These are phyloP conservation scores for Pestalotiopsis sp. DNA, from an alignment of 2,329 filamentous ascomycete genomes.

Conservation along the genomic window DNA sequence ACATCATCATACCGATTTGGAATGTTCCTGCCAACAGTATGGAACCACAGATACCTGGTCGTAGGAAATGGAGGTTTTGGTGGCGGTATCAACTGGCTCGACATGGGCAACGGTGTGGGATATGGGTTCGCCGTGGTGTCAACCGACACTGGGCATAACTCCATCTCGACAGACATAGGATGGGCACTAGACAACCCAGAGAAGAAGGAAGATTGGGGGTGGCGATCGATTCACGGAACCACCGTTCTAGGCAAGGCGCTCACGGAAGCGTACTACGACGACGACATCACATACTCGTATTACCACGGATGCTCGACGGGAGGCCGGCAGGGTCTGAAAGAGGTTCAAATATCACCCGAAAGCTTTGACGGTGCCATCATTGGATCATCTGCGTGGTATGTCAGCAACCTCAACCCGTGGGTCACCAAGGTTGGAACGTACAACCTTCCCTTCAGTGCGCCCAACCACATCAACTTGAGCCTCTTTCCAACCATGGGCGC, in stretches of 20 bases:
- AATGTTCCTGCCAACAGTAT: conserved; percentile 32
- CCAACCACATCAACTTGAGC: not conserved
- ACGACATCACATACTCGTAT: conserved; percentile 41
- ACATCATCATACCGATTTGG: conserved; percentile 32
- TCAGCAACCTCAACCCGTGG: conserved; percentile 8
- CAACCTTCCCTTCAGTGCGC: not conserved
- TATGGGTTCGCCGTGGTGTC: conserved; percentile 34
- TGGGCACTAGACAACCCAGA: conserved; percentile 27
- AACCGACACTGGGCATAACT: conserved; percentile 33
- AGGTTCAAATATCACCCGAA: conserved; percentile 39
- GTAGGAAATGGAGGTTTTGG: conserved; percentile 34
- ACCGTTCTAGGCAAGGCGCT: conserved; percentile 43
- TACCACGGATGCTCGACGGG: conserved; percentile 55
- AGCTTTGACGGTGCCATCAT: conserved; percentile 49
- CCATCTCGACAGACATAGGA: conserved; percentile 10
- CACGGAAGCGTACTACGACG: conserved; percentile 41
- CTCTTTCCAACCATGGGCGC: conserved; percentile 4
- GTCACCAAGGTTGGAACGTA: conserved; percentile 21
- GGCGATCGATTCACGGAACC: conserved; percentile 14
- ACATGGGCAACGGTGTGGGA: conserved; percentile 22
- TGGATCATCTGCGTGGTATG: conserved; percentile 31
- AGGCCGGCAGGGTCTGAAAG: conserved; percentile 52
- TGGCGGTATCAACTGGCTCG: conserved; percentile 34
- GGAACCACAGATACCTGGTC: conserved; percentile 33
- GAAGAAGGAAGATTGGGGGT: conserved; percentile 15